Base-by-base conservation (phyloP, 495 filamentous ascomycete genomes). In the Diplogelasinospora grovesii region DNA sequence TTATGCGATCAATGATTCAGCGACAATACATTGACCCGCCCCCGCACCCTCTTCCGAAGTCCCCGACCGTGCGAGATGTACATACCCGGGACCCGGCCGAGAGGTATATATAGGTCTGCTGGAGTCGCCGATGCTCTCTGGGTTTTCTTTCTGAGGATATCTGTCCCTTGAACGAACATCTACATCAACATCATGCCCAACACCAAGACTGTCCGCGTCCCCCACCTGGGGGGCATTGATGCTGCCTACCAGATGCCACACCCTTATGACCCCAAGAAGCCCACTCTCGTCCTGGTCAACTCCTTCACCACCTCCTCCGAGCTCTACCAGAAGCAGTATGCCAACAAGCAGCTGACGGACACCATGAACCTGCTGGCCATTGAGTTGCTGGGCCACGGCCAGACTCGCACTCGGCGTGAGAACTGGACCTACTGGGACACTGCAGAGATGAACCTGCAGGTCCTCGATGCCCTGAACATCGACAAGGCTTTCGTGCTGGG, bases 241-340 rank as follows among this genome's bases (percentile, higher is more conserved):
- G 77, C 65, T 40, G 71, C 71, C 5, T 80, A 78, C 53, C 52
- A 60, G 5, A 59, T 75, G 16, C 66, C 74, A 1, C 48, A 53
- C 22, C 53, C 45, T 22, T 64, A 68, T 53, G 70, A 80, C 53
- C 43, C 63, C 9, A 55, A 62, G 43, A 79, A 79, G 57, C 76
- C 78, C 9, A 82, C 78, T 3, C 53, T 63, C 29, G 64, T 79
- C 15, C 65, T 79, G 33, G 70, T 80, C 44, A 79, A 78, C 58
- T 66, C 66, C n/a, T 68, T 82, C 61, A 72, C 68, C 55, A 75
- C 70, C 13, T 73, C 70, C 10, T 56, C 63, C 4, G 62, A 69
- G 20, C 64, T 75, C 5, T 82, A 75, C 61, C 44, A 58, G n/a
- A 36, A 39, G 8, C 73, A 79, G 49, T 76, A 72, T 39, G 43